These are phyloP conservation scores for Grammothele lineata DNA, from an alignment of 768 basidiomycete genomes.

Conservation along the genomic window DNA sequence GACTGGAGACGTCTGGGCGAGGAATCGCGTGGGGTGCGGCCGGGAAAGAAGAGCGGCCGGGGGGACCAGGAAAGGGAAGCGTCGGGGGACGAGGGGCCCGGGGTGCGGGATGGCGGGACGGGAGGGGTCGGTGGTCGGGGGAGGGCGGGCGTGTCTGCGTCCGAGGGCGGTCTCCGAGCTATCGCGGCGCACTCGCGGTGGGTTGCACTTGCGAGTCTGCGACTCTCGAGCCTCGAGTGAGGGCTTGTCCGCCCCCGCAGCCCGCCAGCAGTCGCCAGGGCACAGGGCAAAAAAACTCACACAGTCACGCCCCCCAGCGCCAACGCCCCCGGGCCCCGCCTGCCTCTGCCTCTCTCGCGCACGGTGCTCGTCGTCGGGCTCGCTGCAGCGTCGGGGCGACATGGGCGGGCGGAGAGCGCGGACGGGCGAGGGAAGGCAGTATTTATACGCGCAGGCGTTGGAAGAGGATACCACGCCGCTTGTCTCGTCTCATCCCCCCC, in stretches of 20 bases:
- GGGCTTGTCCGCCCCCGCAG: too few relatives aligned
- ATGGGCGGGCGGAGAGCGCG: not conserved
- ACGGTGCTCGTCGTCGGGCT: not conserved
- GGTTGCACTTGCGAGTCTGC: too few relatives aligned
- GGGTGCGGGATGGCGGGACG: too few relatives aligned
- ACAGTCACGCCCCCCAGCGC: constrained; percentile 2
- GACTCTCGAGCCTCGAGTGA: too few relatives aligned
- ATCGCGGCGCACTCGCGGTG: not conserved
- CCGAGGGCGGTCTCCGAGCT: not conserved
- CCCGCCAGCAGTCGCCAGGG: not conserved
- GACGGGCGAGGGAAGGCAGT: not conserved
- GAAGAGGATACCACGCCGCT: constrained; percentile 5
- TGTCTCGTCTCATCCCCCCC: constrained; percentile 6
- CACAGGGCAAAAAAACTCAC: constrained; percentile 3
- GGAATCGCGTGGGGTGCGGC: not conserved
- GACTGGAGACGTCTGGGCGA: not conserved
- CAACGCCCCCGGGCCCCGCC: not conserved
- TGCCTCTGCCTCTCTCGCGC: not conserved
- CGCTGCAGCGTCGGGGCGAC: not conserved
- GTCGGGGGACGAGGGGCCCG: not conserved
- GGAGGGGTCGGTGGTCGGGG: too few relatives aligned
- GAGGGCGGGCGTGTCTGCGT: not conserved
- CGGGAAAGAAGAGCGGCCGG: not conserved
- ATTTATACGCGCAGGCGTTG: constrained; percentile 4
- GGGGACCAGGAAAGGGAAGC: not conserved